Conservation (phyloP, 2,329 filamentous ascomycete species). For the Ophiostoma sp. region DNA sequence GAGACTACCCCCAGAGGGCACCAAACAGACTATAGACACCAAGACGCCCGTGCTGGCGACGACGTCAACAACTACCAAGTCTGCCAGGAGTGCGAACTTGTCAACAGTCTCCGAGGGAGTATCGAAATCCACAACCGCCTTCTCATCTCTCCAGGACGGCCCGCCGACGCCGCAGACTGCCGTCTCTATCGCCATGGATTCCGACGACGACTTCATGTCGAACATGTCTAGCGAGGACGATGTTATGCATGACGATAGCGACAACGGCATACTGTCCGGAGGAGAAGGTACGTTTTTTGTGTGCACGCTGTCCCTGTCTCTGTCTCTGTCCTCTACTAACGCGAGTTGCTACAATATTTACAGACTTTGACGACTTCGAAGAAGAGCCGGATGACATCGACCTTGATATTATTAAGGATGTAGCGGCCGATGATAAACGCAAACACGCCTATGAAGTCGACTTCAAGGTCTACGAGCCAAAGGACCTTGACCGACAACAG, state of each 20-base stretch:
- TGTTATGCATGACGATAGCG: slow-evolving; percentile 74
- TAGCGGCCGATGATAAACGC: slow-evolving; percentile 64
- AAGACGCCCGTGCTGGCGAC: slow-evolving; percentile 52
- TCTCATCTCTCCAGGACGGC: slow-evolving; percentile 20
- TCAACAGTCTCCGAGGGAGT: background rate
- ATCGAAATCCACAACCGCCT: background rate
- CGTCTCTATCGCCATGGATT: slow-evolving; percentile 74
- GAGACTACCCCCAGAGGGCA: slow-evolving; percentile 55
- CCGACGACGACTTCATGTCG: slow-evolving; percentile 91
- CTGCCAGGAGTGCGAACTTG: background rate
- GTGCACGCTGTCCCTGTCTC: background rate
- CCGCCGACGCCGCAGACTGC: slow-evolving; percentile 42
- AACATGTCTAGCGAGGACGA: slow-evolving; percentile 76
- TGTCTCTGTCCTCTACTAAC: background rate
- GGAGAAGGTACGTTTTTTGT: slow-evolving; percentile 47
- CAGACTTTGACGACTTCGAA: slow-evolving; percentile 55
- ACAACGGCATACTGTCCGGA: slow-evolving; percentile 63
- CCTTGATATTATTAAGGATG: slow-evolving; percentile 58
- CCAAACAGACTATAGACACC: slow-evolving; percentile 49
- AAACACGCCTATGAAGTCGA: slow-evolving; percentile 79
- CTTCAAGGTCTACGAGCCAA: slow-evolving; percentile 76
- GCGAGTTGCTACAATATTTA: background rate
- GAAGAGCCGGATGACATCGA: slow-evolving; percentile 58
- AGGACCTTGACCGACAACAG: slow-evolving; percentile 82
- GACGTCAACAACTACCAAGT: background rate